Conservation (phyloP, 2,329 filamentous ascomycete species). For the Trichoderma asperellum region DNA sequence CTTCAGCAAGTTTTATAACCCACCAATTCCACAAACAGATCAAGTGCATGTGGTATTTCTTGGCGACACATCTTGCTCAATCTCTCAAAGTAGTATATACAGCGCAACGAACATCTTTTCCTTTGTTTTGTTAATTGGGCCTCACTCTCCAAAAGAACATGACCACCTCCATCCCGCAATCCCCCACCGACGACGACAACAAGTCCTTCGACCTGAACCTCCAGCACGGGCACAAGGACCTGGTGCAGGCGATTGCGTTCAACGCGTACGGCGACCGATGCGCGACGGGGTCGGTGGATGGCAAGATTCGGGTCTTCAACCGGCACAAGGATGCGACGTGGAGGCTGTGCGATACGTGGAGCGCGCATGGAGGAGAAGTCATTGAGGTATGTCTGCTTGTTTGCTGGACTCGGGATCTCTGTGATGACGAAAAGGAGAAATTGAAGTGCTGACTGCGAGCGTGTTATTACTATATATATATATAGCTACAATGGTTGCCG, state of each 20-base stretch:
- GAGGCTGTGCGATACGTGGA: constrained; percentile 84
- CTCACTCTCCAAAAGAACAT: constrained; percentile 31
- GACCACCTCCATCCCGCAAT: constrained; percentile 41
- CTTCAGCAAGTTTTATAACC: neutral
- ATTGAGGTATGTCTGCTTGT: constrained; percentile 65
- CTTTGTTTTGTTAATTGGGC: neutral
- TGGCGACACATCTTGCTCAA: neutral
- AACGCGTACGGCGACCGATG: constrained; percentile 92
- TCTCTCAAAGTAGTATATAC: neutral
- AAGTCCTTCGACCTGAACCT: constrained; percentile 63
- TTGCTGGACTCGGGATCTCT: neutral
- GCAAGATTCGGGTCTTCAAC: constrained; percentile 90
- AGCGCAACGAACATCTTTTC: neutral
- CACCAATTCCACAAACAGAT: neutral
- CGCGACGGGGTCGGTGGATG: constrained; percentile 88
- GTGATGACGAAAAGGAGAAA: neutral
- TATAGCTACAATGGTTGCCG: constrained; percentile 88
- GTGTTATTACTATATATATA: neutral
- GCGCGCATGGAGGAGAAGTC: constrained; percentile 87
- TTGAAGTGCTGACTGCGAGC: neutral
- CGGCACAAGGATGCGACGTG: constrained; percentile 76
- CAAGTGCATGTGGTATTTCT: too few species aligned
- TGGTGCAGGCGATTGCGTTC: constrained; percentile 84
- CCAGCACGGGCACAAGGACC: constrained; percentile 75
- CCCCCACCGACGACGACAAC: constrained; percentile 53